phyloP scores from a whole-genome alignment of 2,329 filamentous ascomycete species.

The Aspergillus vadensis region DNA sequence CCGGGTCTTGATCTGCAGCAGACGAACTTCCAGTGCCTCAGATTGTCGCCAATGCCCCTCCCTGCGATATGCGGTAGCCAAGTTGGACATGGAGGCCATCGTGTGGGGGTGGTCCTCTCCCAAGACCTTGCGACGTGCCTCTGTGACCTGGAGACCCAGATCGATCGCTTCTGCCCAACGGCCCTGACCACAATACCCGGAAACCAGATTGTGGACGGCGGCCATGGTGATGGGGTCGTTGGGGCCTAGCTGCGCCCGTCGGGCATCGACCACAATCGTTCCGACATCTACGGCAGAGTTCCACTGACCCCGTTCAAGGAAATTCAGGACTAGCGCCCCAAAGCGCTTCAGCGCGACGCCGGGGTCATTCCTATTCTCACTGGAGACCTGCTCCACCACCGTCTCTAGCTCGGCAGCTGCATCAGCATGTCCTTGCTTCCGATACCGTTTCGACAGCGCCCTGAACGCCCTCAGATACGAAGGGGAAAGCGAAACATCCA shows the following conservation, averaged over 20 bases:
- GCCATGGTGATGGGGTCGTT: conserved; percentile 7
- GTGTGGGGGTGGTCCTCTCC: conserved; percentile 12
- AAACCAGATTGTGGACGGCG: conserved; percentile 11
- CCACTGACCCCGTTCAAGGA: conserved; percentile 10
- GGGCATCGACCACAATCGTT: conserved; percentile 4
- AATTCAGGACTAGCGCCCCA: conserved; percentile 7
- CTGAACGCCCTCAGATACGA: background rate
- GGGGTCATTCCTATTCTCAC: background rate
- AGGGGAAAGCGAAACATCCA: background rate
- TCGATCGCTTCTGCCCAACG: conserved; percentile 12
- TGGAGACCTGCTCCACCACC: background rate
- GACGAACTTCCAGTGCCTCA: conserved; percentile 1
- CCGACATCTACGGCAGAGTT: conserved; percentile 9
- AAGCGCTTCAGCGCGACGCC: background rate
- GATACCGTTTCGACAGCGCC: background rate
- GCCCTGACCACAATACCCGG: conserved; percentile 12
- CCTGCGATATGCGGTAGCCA: conserved; percentile 11
- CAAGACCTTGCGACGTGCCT: background rate
- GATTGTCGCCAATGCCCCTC: conserved; percentile 9
- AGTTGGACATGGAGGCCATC: conserved; percentile 13
- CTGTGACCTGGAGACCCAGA: conserved; percentile 4
- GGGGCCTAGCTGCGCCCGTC: background rate
- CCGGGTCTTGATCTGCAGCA: conserved; percentile 5
- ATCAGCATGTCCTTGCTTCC: background rate
- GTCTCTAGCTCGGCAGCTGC: background rate